phyloP scores from a whole-genome alignment of 768 basidiomycete species.

The Lepiota venenata region DNA sequence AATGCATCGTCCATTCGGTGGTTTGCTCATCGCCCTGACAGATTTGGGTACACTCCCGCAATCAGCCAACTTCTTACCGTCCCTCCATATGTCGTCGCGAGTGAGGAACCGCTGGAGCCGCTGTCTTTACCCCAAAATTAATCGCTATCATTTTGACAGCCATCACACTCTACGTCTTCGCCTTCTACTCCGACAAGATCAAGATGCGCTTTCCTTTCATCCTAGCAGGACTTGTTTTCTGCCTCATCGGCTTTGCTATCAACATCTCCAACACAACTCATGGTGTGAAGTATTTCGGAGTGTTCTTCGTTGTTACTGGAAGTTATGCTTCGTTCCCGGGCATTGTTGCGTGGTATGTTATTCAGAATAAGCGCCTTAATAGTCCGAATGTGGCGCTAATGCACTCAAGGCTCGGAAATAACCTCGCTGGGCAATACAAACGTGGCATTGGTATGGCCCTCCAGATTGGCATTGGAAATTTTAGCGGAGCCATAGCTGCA shows the following conservation, averaged over 20 bases:
- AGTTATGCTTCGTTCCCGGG: slow-evolving; percentile 59
- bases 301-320: slow-evolving; percentile 66
- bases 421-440: slow-evolving; percentile 67
- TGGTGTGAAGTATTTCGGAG: slow-evolving; percentile 70
- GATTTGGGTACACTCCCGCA: slow-evolving; percentile 56
- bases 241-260: slow-evolving; percentile 58
- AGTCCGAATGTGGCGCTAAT: not conserved
- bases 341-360: slow-evolving; percentile 52
- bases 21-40: slow-evolving; percentile 16
- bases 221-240: slow-evolving; percentile 43
- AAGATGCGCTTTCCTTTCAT: slow-evolving; percentile 58
- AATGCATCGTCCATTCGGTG: not conserved
- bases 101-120: slow-evolving; percentile 31
- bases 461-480: slow-evolving; percentile 67
- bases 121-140: not conserved
- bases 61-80: slow-evolving; percentile 65
- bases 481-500: slow-evolving; percentile 59
- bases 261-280: slow-evolving; percentile 51
- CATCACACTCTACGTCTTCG: slow-evolving; percentile 46
- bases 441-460: slow-evolving; percentile 66
- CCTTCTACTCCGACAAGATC: slow-evolving; percentile 55
- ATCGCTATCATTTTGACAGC: slow-evolving; percentile 32
- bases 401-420: slow-evolving; percentile 56
- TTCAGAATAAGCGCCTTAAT: not conserved
- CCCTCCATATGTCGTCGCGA: slow-evolving; percentile 62